A percentile compares a stretch with the other conserved stretches of the same genome.
These are phyloP conservation scores for Mycena haematopus DNA, from an alignment of 768 basidiomycete species.

Conservation along the genomic window DNA sequence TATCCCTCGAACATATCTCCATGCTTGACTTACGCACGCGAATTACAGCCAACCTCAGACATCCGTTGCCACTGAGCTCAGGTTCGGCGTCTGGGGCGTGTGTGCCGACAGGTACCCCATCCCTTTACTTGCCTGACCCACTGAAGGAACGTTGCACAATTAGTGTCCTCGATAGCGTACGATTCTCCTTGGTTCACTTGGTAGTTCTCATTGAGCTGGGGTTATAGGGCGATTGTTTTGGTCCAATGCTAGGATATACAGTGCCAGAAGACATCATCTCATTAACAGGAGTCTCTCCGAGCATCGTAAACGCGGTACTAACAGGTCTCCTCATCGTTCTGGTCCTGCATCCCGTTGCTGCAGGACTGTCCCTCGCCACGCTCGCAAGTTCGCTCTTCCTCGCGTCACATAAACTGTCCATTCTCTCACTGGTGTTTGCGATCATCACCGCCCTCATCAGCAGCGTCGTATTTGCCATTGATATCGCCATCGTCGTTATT, in stretches of 20 bases:
- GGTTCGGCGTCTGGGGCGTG: constrained; percentile 85
- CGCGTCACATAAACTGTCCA: constrained; percentile 58
- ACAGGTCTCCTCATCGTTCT: constrained; percentile 60
- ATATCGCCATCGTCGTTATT: constrained; percentile 65
- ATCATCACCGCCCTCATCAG: constrained; percentile 62
- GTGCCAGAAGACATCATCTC: constrained; percentile 55
- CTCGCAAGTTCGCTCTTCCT: constrained; percentile 64
- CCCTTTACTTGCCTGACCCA: background rate
- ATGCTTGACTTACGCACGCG: background rate
- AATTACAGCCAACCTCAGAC: constrained; percentile 44
- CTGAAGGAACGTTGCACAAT: background rate
- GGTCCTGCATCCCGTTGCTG: constrained; percentile 71
- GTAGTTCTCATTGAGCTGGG: background rate
- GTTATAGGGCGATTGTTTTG: constrained; percentile 57
- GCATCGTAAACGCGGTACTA: constrained; percentile 54
- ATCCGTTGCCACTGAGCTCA: constrained; percentile 62
- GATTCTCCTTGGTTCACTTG: constrained; percentile 14
- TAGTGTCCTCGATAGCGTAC: constrained; percentile 33
- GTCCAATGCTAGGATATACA: constrained; percentile 72
- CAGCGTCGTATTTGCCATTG: constrained; percentile 62
- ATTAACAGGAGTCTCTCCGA: constrained; percentile 50
- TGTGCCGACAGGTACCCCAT: constrained; percentile 62
- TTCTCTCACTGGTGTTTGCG: constrained; percentile 64
- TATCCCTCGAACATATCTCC: background rate
- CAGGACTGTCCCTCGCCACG: constrained; percentile 62